Percentiles rank a stretch among this genome's conserved stretches.
phyloP scores from a whole-genome alignment of 345 rosid species.

The Syzygium grande region DNA sequence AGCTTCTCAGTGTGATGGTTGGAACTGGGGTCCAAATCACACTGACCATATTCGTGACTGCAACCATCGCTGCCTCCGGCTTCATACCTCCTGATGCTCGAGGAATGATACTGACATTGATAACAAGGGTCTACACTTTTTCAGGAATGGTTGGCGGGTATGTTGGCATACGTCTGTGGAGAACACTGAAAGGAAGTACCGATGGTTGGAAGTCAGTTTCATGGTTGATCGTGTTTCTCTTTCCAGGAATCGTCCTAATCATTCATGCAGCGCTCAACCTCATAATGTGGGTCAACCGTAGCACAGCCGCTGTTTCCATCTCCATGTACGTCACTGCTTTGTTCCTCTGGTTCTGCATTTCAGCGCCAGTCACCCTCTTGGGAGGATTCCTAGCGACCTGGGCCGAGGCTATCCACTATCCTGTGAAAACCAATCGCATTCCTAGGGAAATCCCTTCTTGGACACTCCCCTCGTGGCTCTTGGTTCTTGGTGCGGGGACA shows the following conservation, averaged over 20 bases:
- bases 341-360: constrained; percentile 3
- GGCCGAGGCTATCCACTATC: neutral
- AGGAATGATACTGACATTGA: neutral
- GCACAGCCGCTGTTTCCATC: neutral
- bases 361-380: neutral
- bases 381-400: constrained; percentile 1
- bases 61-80: neutral
- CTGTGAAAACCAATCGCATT: neutral
- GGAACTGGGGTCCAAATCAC: constrained; percentile 2
- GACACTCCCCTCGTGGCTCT: neutral
- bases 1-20: constrained; percentile 4
- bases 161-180: neutral
- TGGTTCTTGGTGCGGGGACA: neutral
- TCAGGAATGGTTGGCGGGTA: neutral
- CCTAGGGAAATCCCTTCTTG: neutral
- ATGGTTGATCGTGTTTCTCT: neutral
- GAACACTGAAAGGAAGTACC: neutral
- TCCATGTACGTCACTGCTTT: neutral
- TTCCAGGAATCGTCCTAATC: neutral
- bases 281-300: neutral
- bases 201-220: constrained; percentile 4
- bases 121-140: neutral
- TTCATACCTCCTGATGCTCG: neutral
- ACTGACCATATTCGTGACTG: neutral
- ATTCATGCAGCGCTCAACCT: neutral